Evolutionary conservation across 257 asterid species (phyloP).

Genomic region (Plantago major): DNA sequence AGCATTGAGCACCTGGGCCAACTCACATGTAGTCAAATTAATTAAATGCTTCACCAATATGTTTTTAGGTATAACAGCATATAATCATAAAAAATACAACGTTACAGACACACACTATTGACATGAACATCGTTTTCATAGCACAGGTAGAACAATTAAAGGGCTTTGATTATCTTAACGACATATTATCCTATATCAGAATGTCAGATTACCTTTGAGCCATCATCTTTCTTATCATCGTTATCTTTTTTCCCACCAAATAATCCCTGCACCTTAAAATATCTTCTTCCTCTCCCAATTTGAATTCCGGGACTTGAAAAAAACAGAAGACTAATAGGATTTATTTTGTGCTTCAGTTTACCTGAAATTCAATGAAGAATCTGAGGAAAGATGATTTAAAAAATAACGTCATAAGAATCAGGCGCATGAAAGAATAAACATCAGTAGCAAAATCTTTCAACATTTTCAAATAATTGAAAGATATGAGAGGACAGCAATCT

Average conservation of each 20-base stretch:
- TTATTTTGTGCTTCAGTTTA: conserved; percentile 28
- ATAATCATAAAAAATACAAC: background rate
- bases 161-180: background rate
- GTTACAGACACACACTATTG: background rate
- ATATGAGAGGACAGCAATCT: too few relatives aligned
- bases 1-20: too few relatives aligned
- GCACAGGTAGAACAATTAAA: conserved; percentile 6
- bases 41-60: too few relatives aligned
- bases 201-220: conserved; percentile 63
- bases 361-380: conserved; percentile 26
- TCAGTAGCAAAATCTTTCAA: too few relatives aligned
- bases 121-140: background rate
- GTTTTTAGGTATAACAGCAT: background rate
- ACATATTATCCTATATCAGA: background rate
- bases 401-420: conserved; percentile 5
- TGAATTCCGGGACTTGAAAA: conserved; percentile 27
- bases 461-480: too few relatives aligned
- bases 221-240: conserved; percentile 55
- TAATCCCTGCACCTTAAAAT: conserved; percentile 52
- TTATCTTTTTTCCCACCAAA: conserved; percentile 78
- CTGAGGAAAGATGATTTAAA: conserved; percentile 6
- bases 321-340: conserved; percentile 24
- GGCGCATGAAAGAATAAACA: background rate
- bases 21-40: too few relatives aligned
- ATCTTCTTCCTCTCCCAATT: conserved; percentile 31